Evolutionary conservation across 495 filamentous ascomycete genomes (phyloP).

Genomic region (Penicillium pulvis): DNA sequence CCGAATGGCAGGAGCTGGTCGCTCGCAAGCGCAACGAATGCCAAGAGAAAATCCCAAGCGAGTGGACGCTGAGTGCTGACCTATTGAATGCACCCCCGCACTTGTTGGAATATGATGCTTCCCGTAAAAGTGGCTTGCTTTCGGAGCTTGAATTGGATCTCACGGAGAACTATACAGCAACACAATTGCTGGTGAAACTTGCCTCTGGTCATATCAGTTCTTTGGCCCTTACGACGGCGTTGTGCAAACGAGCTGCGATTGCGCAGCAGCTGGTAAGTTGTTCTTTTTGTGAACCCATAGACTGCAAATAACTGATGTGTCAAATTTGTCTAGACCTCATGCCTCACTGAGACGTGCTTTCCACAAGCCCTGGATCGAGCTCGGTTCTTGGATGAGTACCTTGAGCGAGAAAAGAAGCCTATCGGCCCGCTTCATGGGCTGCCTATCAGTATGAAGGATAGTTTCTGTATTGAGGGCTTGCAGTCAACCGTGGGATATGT

Average conservation of each 20-base stretch:
- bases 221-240: constrained; percentile 2
- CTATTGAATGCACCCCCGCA: constrained; percentile 8
- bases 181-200: constrained; percentile 11
- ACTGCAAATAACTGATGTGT: constrained; percentile 13
- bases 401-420: constrained; percentile 39
- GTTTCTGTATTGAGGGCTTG: constrained; percentile 55
- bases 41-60: constrained; percentile 28
- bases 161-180: constrained; percentile 22
- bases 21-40: constrained; percentile 27
- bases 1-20: constrained; percentile 29
- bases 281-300: not conserved
- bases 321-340: constrained; percentile 54
- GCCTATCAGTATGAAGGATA: constrained; percentile 64
- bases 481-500: constrained; percentile 20
- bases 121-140: constrained; percentile 7
- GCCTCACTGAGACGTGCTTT: constrained; percentile 57
- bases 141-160: constrained; percentile 13
- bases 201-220: constrained; percentile 12
- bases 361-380: constrained; percentile 51
- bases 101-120: constrained; percentile 21
- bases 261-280: constrained; percentile 28
- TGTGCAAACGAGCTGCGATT: constrained; percentile 9
- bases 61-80: constrained; percentile 25
- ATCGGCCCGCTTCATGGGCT: constrained; percentile 61
- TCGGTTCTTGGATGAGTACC: constrained; percentile 56